Base-by-base conservation (phyloP, 257 asterid genomes). In the Solanum rostratum region DNA sequence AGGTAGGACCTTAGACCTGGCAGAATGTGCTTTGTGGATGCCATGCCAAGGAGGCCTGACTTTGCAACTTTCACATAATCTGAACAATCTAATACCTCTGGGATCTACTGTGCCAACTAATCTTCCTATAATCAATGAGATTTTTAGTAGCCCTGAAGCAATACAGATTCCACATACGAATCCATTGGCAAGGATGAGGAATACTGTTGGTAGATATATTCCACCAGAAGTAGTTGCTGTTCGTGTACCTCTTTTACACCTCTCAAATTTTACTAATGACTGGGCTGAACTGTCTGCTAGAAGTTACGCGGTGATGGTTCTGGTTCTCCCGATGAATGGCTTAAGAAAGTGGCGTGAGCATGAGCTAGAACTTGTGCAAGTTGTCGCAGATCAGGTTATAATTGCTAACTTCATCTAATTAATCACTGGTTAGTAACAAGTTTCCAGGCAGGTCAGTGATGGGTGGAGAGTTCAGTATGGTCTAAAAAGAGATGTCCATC, bases 21-120 rank as follows among this genome's bases (percentile, higher is more conserved):
- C 92, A 85, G 97, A 94, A 83, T 94, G 97, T 87, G 95, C 92
- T 10, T 80, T 94, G 86, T 93, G 97, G 97, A 92, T 94, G 97
- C 97, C 97, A 6, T 87, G 92, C 27, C 93, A 87, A 84, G 88
- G 93, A 84, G 97, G 95, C 71, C 79, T 86, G 85, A 83, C 79
- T 86, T 87, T 94, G 88, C 94, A 92, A 62, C 87, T 94, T 30
- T 90, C 95, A 13, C 94, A 94, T 66, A 91, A 93, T 69, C 86
- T 92, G 59, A 91, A 88, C 88, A 90, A 91, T 84, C 85, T 87
- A 87, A 88, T 91, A 68, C 94, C 94, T 45, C 78, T 89, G 81
- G 94, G 97, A 22, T 91, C 94, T 45, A 90, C 88, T 27, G 93
- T 92, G 76, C 93, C 96, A 6, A 88, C 87, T 37, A 88, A 87